Percentiles rank a stretch among this genome's conserved stretches.
Evolutionary conservation across 176 grass and related monocot species (phyloP).

Genomic region (Thalia dealbata): DNA sequence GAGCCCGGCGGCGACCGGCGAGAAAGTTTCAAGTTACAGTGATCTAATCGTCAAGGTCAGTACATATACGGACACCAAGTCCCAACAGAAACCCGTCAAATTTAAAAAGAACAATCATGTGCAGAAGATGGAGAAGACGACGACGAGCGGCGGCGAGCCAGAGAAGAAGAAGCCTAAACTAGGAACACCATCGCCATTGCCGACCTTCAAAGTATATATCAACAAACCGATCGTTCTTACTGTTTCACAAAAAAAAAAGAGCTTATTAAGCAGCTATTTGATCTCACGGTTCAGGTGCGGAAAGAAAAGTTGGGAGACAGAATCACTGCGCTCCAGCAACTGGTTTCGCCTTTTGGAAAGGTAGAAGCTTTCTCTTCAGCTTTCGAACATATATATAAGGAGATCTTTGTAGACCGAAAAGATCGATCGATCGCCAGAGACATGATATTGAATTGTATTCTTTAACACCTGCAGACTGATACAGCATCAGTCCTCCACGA

Average conservation of each 20-base stretch:
- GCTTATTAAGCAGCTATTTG: no score
- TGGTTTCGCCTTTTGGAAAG: constrained; percentile 99
- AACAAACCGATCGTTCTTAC: no score
- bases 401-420: not conserved
- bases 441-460: not conserved
- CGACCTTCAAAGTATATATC: constrained; percentile 75
- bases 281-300: constrained; percentile 58
- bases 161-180: constrained; percentile 40
- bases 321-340: constrained; percentile 96
- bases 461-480: constrained; percentile 39
- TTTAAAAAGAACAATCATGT: not conserved
- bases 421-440: not conserved
- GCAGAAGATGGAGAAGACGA: constrained; percentile 35
- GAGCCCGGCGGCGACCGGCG: constrained; percentile 24
- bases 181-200: constrained; percentile 44
- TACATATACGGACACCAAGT: not conserved
- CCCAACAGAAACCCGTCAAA: not conserved
- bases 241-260: no score
- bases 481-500: constrained; percentile 97
- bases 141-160: constrained; percentile 27
- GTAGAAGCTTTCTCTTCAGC: constrained; percentile 23
- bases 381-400: not conserved
- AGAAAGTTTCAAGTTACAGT: not conserved
- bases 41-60: not conserved
- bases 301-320: constrained; percentile 98